Evolutionary conservation across 345 rosid genomes (phyloP), one percentile per base, ranked within the genome.

Genomic region (Mangifera indica): DNA sequence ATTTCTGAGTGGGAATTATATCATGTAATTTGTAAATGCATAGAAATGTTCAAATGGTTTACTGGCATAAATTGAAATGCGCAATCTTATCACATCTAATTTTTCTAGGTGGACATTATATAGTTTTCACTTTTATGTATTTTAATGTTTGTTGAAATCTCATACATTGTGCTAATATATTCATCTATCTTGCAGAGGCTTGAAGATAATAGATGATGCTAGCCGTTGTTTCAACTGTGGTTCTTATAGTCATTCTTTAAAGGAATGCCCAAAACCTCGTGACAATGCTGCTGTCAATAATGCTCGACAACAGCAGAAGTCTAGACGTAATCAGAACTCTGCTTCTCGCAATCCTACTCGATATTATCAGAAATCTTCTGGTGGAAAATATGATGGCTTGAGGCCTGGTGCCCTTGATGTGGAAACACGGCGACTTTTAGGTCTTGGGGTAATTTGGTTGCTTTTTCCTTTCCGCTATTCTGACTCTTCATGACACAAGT

Each of bases 221-320:
- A 72, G 88, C 58, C 96, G 98, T 14, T 93, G 99, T 83, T 95
- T 93, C 84, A 95, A 95, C 65, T 95, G 99, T 70, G 91, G 97
- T 63, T 83, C 93, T 12, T 96, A 96, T 77, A 88, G 79, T 81
- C 99, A 96, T 89, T 74, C 98, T 57, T 14, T 96, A 66, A 93
- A 77, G 82, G 93, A 93, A 60, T 96, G 99, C 79, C 85, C 84
- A 69, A 92, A 87, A 81, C 99, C 99, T 69, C 91, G 90, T 53
- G 87, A 96, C 65, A 85, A 81, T 81, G 81, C 62, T 73, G 98
- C 98, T 10, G 93, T 96, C 67, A 91, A 58, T 79, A 83, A 66
- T 83, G 99, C 99, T 53, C 88, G 99, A 56, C 88, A 87, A 66
- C 86, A 86, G 55, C 96, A 80, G 79, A 89, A 85, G 77, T 82